Evolutionary conservation across 352 stramenopile species (phyloP), one percentile per base, ranked within the genome.

Genomic region (Phytophthora ohioensis): DNA sequence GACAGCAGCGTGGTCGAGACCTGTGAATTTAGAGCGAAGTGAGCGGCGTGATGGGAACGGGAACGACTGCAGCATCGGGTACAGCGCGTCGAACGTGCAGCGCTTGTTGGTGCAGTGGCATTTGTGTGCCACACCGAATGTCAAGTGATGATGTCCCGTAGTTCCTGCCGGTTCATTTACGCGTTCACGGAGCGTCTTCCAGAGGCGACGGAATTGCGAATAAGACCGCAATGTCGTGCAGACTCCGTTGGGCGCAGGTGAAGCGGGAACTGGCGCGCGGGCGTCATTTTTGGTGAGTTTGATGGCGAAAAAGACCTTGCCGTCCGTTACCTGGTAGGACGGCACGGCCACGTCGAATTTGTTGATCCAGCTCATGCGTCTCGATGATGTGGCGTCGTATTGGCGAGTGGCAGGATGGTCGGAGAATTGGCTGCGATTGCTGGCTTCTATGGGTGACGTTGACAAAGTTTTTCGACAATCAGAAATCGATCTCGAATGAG

Each of bases 161-260:
- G 31, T 4, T 41, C 21, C 34, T 12, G 31, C 11, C 38, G 57
- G 47, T 35, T 71, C 68, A 36, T 65, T 67, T 8, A 73, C 34
- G 35, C 45, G 65, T 12, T 69, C 36, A 1, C 54, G 46, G 27
- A 93, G 77, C 56, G 70, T 69, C 49, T 82, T 81, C 62, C 85
- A 82, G 35, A 93, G 70, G 10, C 56, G 70, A n/a, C 82, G 82
- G 72, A 93, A 93, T 41, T 90, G 83, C 39, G 78, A 82, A 53
- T 84, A 85, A 2, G 80, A 85, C 51, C 80, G 73, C 52, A 78
- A 57, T 6, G 79, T 78, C 41, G 67, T 83, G 52, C 63, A 80
- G 42, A 67, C 62, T 11, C 42, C 67, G 49, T 52, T 75, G 38
- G 49, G 49, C 42, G 68, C 64, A 9, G 57, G 35, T 2, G 52